Base-by-base conservation (phyloP, 2,329 filamentous ascomycete genomes). In the Pyrenophora seminiperda region DNA sequence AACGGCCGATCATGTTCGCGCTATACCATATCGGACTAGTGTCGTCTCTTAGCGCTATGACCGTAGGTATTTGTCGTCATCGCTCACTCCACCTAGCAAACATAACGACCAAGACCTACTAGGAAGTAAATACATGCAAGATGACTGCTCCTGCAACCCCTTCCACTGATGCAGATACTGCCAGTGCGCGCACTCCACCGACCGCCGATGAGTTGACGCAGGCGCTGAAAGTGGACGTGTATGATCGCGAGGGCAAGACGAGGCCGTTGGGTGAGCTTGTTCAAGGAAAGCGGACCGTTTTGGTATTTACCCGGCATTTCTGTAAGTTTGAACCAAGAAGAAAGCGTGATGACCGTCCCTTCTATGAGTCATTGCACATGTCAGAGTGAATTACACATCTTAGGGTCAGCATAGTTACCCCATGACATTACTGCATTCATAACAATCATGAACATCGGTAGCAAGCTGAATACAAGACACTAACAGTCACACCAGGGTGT, bases 261-360 rank as follows among this genome's bases (percentile, higher is more conserved):
- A 33, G 17, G 13, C 11, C 50, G 1, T 47, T 66, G 3, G 59
- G 59, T 1, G 53, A 61, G 2, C 38, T 66, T 4, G 45, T 50
- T 5, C 34, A 53, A n/a, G 61, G 50, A 2, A 57, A 58, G 30
- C 41, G 56, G 31, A 62, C 40, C 13, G 43, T 58, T 1, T 38
- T 66, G 20, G 47, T 66, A 7, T 66, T 66, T 17, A 62, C 52
- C 0, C 41, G 63, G 18, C 63, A 66, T 29, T 66, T 59, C 15
- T 64, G 63, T 66, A 55, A 30, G 54, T 44, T 11, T n/a, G 13
- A 36, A 5, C 13, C 3, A 10, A 4, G 9, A 4, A 27, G 9
- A 11, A 4, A 11, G 7, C 10, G 24, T 11, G 24, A 27, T 10
- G 10, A 27, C 24, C 9, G 7, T 22, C 4, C 4, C 20, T 11